Base-by-base conservation (phyloP, 495 filamentous ascomycete genomes). In the Penicillium cinerascens region DNA sequence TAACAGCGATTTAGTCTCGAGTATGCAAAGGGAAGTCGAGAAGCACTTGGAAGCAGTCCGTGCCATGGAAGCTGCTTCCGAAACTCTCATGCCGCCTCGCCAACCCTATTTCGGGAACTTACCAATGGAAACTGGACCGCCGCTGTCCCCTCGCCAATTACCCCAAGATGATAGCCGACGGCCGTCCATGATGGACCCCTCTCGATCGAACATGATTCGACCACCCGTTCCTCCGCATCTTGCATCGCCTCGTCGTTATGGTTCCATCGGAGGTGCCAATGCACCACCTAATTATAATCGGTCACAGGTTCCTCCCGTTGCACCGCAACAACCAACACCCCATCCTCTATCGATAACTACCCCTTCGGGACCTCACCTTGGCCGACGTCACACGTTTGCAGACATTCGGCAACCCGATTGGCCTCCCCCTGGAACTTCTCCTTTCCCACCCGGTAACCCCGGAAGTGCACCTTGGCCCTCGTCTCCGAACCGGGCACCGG, bases 371-470 rank as follows among this genome's bases (percentile, higher is more conserved):
- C 73, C 83, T 45, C 87, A 85, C 59, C 75, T 97, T 29, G 80
- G 85, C 26, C 85, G 93, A 18, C 84, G 93, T 39, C 93, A 98
- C 69, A 98, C 93, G 1, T 93, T 92, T 42, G 93, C 93, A 47
- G 93, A 98, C 60, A 97, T 98, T 57, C 88, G 93, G 25, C 83
- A 88, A 37, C 87, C 88, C 58, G 89, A 89, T 45, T 97, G 93
- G 93, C 84, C 87, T 57, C 78, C 82, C 15, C 64, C 70, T 26
- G 79, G 75, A 39, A 78, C 79, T 22, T 91, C 90, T 4, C 89
- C 91, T 11, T 90, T 89, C 52, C 65, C 67, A 9, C 60, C 61
- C 3, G 55, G 57, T 23, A 65, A 63, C 37, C 39, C 51, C n/a
- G 21, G 49, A 36, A 54, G 46, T 78, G 54, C 78, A 73, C 87